Percentiles rank a stretch among this genome's conserved stretches.
Evolutionary conservation across 2,329 filamentous ascomycete species (phyloP).

Genomic region (Mycosphaerella sp.): DNA sequence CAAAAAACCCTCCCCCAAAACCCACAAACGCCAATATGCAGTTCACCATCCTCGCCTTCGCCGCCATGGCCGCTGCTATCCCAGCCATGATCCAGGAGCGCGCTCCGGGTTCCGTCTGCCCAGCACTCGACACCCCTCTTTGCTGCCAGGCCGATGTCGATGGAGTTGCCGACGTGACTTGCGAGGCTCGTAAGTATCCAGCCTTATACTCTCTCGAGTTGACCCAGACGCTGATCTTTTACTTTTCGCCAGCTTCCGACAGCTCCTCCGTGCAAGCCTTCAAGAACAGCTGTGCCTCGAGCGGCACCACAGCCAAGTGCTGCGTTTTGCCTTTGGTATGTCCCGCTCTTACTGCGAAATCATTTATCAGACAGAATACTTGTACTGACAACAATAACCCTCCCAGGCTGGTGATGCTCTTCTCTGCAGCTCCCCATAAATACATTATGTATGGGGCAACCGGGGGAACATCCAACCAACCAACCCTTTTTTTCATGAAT

Average conservation of each 20-base stretch:
- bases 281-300: conserved; percentile 9
- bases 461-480: no score
- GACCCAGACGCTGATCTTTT: no score
- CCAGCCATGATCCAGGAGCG: conserved; percentile 7
- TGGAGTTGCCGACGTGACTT: conserved; percentile 13
- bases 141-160: conserved; percentile 20
- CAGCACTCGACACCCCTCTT: conserved; percentile 15
- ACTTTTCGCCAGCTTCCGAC: background rate
- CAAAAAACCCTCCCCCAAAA: background rate
- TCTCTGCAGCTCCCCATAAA: conserved; percentile 17
- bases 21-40: conserved; percentile 10
- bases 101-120: conserved; percentile 11
- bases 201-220: no score
- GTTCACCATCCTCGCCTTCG: conserved; percentile 16
- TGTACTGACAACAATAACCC: background rate
- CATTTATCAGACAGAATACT: background rate
- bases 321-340: conserved; percentile 18
- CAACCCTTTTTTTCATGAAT: no score
- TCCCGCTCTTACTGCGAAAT: background rate
- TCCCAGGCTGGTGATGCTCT: conserved; percentile 14
- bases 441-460: background rate
- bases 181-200: conserved; percentile 10
- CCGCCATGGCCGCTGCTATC: conserved; percentile 11
- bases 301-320: conserved; percentile 16
- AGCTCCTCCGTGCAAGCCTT: conserved; percentile 8